A percentile compares a stretch with the other conserved stretches of the same genome.
These are phyloP conservation scores for Chrysoporthe austroafricana DNA, from an alignment of 2,329 filamentous ascomycete species.

Conservation along the genomic window DNA sequence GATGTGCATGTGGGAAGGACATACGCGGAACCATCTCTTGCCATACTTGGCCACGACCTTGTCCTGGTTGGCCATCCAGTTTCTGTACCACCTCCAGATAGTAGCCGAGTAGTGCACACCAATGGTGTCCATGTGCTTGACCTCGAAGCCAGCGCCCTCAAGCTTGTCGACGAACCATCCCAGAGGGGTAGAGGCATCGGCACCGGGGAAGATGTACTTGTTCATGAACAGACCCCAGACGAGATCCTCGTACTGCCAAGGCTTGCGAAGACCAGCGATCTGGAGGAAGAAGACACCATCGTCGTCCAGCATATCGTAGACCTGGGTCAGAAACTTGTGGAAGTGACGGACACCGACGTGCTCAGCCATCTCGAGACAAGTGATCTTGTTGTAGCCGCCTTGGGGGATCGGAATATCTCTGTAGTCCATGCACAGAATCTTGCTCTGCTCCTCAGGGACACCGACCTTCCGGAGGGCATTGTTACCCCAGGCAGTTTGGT, in stretches of 20 bases:
- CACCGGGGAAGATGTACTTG: slow-evolving; percentile 98
- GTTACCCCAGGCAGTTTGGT: slow-evolving; percentile 98
- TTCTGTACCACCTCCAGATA: slow-evolving; percentile 97
- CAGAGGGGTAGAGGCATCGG: slow-evolving; percentile 91
- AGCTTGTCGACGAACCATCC: slow-evolving; percentile 84
- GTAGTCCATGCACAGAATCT: slow-evolving; percentile 95
- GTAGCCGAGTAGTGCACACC: slow-evolving; percentile 97
- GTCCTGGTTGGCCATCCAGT: slow-evolving; percentile 93
- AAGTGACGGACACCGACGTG: slow-evolving; percentile 96
- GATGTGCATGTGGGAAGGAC: slow-evolving; percentile 40
- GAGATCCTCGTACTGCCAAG: slow-evolving; percentile 97
- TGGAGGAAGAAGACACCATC: slow-evolving; percentile 96
- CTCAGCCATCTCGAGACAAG: slow-evolving; percentile 97
- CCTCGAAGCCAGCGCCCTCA: slow-evolving; percentile 85
- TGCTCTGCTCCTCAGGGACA: slow-evolving; percentile 84
- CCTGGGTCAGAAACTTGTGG: slow-evolving; percentile 77
- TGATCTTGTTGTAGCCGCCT: slow-evolving; percentile 90
- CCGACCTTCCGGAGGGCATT: slow-evolving; percentile 80
- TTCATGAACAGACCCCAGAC: slow-evolving; percentile 99
- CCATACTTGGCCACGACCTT: slow-evolving; percentile 96
- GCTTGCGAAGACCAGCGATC: slow-evolving; percentile 89
- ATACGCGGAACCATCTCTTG: slow-evolving; percentile 89
- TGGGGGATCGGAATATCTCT: slow-evolving; percentile 84
- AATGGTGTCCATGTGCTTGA: slow-evolving; percentile 90
- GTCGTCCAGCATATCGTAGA: slow-evolving; percentile 94